Base-by-base conservation (phyloP, 352 stramenopile species). In the Pseudoperonospora humuli region DNA sequence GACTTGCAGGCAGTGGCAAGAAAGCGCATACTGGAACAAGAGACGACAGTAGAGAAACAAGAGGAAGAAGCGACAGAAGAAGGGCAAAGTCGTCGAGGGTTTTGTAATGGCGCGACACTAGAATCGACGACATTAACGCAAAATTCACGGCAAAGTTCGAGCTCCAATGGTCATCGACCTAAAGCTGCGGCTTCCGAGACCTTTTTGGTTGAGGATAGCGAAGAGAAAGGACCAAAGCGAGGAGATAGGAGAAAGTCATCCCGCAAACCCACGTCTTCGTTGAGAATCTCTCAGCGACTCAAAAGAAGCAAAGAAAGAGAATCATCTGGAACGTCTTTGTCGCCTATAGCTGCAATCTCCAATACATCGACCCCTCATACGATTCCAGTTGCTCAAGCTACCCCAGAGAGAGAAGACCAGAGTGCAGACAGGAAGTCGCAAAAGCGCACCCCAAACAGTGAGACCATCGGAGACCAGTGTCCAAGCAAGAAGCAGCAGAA, bases 401-500 rank as follows among this genome's bases (percentile, higher is more conserved):
- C 18, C 3, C 34, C 31, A 20, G 18, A 20, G 39, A 57, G 19
- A 25, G n/a, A 11, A 28, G 37, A 34, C 17, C 47, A 34, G 18
- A 42, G 13, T 11, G 14, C 32, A 15, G 28, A 24, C 7, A 51
- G 29, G 24, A 43, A 40, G 6, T 27, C 51, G 17, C 54, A 63
- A 25, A 63, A 58, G 17, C 48, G 41, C 1, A 58, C n/a, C n/a
- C n/a, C n/a, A n/a, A n/a, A n/a, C n/a, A n/a, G n/a, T n/a, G n/a
- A n/a, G n/a, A n/a, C n/a, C n/a, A n/a, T n/a, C n/a, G n/a, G 8
- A 28, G 37, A 34, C 17, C 47, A 34, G 18, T 39, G 13, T 11
- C 11, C 32, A 15, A 24, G 18, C 7, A 51, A 26, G 24, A 43
- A 40, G 6, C 33, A 56, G 17, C 54, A 63, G 20, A 63, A 58